A percentile compares a stretch with the other conserved stretches of the same genome.
Conservation (phyloP, 225 moss, liverwort and hornwort genomes). For the Sphagnum contortum region DNA sequence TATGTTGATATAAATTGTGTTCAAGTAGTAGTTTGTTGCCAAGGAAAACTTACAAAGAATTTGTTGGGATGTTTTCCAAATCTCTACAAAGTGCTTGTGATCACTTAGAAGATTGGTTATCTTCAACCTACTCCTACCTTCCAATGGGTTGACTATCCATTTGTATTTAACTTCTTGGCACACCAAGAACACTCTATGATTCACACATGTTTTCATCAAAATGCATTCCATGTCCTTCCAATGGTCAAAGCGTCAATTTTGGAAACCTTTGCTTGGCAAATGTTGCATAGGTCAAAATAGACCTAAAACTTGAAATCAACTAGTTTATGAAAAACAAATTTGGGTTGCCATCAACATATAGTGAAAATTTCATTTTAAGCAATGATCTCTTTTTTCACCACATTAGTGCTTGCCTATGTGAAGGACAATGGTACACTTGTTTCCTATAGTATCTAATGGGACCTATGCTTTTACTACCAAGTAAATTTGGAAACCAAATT, state of each 20-base stretch:
- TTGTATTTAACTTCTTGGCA: constrained; percentile 62
- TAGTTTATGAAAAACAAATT: constrained; percentile 48
- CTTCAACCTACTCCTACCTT: constrained; percentile 69
- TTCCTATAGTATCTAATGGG: constrained; percentile 80
- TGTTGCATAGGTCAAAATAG: constrained; percentile 84
- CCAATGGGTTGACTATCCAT: constrained; percentile 95
- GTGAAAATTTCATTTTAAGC: constrained; percentile 65
- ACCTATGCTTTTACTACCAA: constrained; percentile 66
- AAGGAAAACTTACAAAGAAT: constrained; percentile 45
- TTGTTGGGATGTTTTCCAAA: too few relatives aligned
- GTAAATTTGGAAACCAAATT: constrained; percentile 64
- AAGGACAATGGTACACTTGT: constrained; percentile 80
- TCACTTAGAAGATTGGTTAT: constrained; percentile 57
- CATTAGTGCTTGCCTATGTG: constrained; percentile 85
- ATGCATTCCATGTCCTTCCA: constrained; percentile 54
- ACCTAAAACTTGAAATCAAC: constrained; percentile 70
- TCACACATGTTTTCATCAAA: constrained; percentile 79
- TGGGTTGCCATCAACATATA: constrained; percentile 35
- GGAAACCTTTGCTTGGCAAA: constrained; percentile 85
- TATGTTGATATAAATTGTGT: too few relatives aligned
- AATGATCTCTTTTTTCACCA: constrained; percentile 65
- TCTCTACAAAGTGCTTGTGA: too few relatives aligned
- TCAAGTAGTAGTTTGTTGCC: too few relatives aligned
- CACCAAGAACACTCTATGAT: constrained; percentile 25
- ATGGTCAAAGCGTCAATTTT: constrained; percentile 76